Conservation (phyloP, 257 asterid species). For the Vinca minor region DNA sequence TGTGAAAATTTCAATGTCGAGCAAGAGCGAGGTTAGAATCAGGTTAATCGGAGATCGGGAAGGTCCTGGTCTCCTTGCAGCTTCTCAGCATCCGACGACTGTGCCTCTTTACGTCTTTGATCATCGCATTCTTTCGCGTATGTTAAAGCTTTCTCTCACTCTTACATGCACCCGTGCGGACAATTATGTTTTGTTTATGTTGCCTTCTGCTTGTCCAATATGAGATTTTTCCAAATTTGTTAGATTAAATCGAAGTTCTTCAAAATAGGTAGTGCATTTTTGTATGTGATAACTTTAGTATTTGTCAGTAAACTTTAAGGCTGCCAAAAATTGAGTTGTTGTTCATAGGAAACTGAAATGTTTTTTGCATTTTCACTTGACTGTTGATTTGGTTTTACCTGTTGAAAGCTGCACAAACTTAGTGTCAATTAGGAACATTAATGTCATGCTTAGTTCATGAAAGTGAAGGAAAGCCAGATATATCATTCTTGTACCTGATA, state of each 20-base stretch:
- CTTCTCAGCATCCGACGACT: constrained; percentile 46
- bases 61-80: constrained; percentile 55
- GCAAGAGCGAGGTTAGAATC: constrained; percentile 22
- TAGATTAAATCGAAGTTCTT: background rate
- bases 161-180: background rate
- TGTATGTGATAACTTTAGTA: background rate
- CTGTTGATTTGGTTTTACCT: background rate
- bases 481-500: background rate
- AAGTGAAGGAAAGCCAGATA: background rate
- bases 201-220: background rate
- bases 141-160: constrained; percentile 3
- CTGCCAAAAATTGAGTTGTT: no score
- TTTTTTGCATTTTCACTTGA: no score
- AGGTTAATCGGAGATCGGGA: constrained; percentile 20
- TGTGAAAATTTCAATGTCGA: constrained; percentile 13
- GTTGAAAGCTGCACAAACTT: background rate
- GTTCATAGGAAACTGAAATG: no score
- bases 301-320: background rate
- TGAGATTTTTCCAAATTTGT: background rate
- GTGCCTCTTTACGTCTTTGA: constrained; percentile 81
- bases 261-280: background rate
- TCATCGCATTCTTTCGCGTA: constrained; percentile 75
- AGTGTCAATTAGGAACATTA: background rate
- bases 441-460: background rate
- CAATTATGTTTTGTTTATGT: background rate